phyloP scores from a whole-genome alignment of 345 rosid species.

The Sisymbrium altissimum region DNA sequence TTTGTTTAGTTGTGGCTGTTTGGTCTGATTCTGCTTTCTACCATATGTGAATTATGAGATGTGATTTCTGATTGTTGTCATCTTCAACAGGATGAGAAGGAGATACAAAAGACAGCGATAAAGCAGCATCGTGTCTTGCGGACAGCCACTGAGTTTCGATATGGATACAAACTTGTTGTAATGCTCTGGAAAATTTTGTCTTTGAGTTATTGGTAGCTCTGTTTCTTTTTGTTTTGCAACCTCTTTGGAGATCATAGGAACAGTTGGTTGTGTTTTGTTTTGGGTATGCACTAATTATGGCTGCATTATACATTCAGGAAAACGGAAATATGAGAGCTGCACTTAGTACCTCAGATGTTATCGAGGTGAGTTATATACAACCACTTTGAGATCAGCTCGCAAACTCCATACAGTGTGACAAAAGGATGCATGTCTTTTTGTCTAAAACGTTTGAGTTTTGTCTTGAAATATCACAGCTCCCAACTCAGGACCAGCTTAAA shows the following conservation, averaged over 20 bases:
- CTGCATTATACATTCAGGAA: conserved; percentile 50
- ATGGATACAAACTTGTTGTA: conserved; percentile 97
- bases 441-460: neutral
- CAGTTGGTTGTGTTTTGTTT: neutral
- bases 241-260: neutral
- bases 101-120: conserved; percentile 80
- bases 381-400: neutral
- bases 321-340: conserved; percentile 80
- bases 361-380: conserved; percentile 52
- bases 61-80: conserved; percentile 14
- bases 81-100: conserved; percentile 76
- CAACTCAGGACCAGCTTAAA: conserved; percentile 74
- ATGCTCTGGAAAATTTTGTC: conserved; percentile 26
- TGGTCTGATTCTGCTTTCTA: neutral
- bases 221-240: neutral
- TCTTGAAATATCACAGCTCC: conserved; percentile 55
- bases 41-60: neutral
- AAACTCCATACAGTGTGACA: neutral
- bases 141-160: conserved; percentile 75
- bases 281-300: neutral
- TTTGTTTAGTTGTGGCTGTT: neutral
- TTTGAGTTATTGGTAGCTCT: neutral
- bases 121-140: conserved; percentile 71
- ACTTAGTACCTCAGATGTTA: conserved; percentile 60
- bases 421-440: neutral